Evolutionary conservation across 495 filamentous ascomycete genomes (phyloP).

Genomic region (Annulohypoxylon stygium): DNA sequence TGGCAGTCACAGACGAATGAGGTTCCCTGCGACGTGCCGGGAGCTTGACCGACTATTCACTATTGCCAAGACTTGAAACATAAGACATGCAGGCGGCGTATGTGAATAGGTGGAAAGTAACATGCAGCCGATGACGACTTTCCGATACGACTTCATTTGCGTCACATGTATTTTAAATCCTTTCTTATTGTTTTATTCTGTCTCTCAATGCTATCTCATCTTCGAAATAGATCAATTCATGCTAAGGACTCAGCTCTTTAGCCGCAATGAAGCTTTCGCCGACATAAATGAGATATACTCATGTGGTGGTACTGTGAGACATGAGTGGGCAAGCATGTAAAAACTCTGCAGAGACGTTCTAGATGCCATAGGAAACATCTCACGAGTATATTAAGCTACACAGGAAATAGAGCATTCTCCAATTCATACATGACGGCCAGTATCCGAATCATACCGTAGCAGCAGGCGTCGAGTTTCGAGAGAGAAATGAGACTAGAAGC

Average conservation of each 20-base stretch:
- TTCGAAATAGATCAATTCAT: not conserved
- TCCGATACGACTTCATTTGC: not conserved
- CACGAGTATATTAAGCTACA: not conserved
- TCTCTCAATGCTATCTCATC: not conserved
- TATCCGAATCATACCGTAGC: not conserved
- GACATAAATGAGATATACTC: not conserved
- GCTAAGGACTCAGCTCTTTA: not conserved
- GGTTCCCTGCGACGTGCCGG: not conserved
- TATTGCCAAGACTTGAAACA: not conserved
- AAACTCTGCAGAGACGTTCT: not conserved
- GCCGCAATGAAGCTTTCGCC: not conserved
- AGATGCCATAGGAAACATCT: not conserved
- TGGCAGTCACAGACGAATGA: no score
- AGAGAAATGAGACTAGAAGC: not conserved
- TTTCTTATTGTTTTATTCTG: not conserved
- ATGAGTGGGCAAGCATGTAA: not conserved
- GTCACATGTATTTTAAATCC: not conserved
- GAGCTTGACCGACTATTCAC: not conserved
- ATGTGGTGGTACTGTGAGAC: not conserved
- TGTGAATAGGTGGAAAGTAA: not conserved
- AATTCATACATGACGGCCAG: not conserved
- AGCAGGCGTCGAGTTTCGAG: not conserved
- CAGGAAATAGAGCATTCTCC: not conserved
- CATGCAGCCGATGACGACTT: not conserved
- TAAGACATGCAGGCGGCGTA: constrained; percentile 5